phyloP scores from a whole-genome alignment of 495 filamentous ascomycete species.

The Rusavskia elegans region DNA sequence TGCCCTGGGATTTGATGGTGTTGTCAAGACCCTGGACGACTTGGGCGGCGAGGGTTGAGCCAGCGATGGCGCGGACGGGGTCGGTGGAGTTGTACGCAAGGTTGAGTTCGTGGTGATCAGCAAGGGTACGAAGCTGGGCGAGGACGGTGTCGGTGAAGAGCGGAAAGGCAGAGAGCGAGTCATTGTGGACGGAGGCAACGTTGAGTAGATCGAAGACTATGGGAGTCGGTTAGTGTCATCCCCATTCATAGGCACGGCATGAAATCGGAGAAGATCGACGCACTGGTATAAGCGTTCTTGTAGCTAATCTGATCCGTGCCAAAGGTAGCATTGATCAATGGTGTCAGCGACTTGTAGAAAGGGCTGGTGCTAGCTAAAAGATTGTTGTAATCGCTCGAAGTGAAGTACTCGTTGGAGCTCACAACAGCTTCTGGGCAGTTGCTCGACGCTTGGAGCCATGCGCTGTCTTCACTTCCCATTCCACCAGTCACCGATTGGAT shows the following conservation, averaged over 20 bases:
- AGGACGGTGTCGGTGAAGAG: conserved; percentile 21
- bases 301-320: conserved; percentile 34
- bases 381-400: conserved; percentile 38
- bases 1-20: conserved; percentile 22
- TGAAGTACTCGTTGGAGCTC: conserved; percentile 60
- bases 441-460: conserved; percentile 41
- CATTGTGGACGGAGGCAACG: conserved; percentile 37
- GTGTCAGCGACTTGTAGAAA: conserved; percentile 49
- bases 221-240: background rate
- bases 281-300: conserved; percentile 57
- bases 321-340: conserved; percentile 46
- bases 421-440: conserved; percentile 44
- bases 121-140: conserved; percentile 27
- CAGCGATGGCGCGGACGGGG: conserved; percentile 31
- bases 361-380: conserved; percentile 35
- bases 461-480: conserved; percentile 33
- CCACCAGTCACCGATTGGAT: conserved; percentile 26
- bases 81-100: conserved; percentile 34
- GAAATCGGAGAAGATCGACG: background rate
- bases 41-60: conserved; percentile 29
- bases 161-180: conserved; percentile 19
- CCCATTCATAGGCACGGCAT: background rate
- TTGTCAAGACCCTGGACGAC: conserved; percentile 28
- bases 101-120: conserved; percentile 34
- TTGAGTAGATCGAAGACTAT: conserved; percentile 39